phyloP scores from a whole-genome alignment of 1,139 yeast genomes.

The Suhomyces bribrorum region DNA sequence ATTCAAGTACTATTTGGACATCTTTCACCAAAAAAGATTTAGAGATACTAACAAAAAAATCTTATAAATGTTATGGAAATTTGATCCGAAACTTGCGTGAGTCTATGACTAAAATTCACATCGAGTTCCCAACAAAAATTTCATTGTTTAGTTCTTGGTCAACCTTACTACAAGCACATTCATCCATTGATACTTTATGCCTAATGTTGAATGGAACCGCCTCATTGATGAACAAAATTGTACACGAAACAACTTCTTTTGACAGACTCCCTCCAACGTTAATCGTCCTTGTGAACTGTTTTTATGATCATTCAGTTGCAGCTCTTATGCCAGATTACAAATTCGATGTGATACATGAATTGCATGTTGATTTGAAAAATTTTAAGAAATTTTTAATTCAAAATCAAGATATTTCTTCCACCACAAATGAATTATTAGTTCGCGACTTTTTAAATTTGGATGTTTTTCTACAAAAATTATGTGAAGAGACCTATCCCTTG shows the following conservation, averaged over 20 bases:
- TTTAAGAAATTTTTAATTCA: slow-evolving; percentile 24
- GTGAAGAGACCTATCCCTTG: slow-evolving; percentile 30
- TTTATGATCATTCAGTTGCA: slow-evolving; percentile 29
- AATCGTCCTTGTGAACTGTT: slow-evolving; percentile 25
- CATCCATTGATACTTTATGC: slow-evolving; percentile 35
- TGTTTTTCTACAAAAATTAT: slow-evolving; percentile 30
- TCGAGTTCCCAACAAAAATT: slow-evolving; percentile 40
- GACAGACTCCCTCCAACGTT: slow-evolving; percentile 30
- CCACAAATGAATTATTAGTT: slow-evolving; percentile 13
- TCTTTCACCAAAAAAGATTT: slow-evolving; percentile 33
- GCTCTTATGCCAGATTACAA: slow-evolving; percentile 38
- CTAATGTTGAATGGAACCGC: slow-evolving; percentile 40
- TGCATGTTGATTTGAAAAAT: slow-evolving; percentile 26
- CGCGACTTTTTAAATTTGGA: slow-evolving; percentile 28
- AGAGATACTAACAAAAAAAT: slow-evolving; percentile 33
- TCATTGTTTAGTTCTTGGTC: slow-evolving; percentile 43
- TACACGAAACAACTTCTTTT: slow-evolving; percentile 23
- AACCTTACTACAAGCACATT: slow-evolving; percentile 34
- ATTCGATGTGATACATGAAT: slow-evolving; percentile 30
- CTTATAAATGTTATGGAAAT: slow-evolving; percentile 37
- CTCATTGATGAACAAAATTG: slow-evolving; percentile 30
- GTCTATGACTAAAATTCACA: slow-evolving; percentile 31
- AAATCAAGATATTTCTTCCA: slow-evolving; percentile 13
- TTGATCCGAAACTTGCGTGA: slow-evolving; percentile 37
- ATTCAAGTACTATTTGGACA: slow-evolving; percentile 14